These are phyloP conservation scores for Porogramme epimiltina DNA, from an alignment of 1,284 basidiomycete genomes.

Conservation along the genomic window DNA sequence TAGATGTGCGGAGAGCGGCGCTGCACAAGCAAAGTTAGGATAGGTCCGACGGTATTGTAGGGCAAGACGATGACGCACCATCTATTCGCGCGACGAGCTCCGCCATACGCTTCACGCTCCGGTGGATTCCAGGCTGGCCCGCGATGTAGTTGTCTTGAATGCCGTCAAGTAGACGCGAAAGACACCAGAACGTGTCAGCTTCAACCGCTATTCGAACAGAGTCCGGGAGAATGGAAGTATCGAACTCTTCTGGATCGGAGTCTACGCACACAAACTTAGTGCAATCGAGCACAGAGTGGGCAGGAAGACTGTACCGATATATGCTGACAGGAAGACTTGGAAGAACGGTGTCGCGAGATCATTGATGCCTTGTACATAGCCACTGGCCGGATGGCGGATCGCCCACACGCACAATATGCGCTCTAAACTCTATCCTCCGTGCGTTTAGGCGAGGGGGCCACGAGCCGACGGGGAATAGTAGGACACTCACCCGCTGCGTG, in stretches of 20 bases:
- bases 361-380: conserved; percentile 98
- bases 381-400: conserved; percentile 93
- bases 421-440: conserved; percentile 73
- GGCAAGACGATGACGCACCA: conserved; percentile 46
- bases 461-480: not conserved
- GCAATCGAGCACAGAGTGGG: not conserved
- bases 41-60: no score
- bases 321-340: conserved; percentile 89
- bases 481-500: conserved; percentile 75
- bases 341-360: conserved; percentile 96
- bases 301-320: conserved; percentile 66
- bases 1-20: conserved; percentile 81
- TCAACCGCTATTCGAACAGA: conserved; percentile 82
- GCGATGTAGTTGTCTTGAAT: conserved; percentile 98
- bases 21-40: conserved; percentile 38
- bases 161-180: conserved; percentile 90
- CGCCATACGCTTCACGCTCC: conserved; percentile 90
- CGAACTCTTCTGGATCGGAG: conserved; percentile 85
- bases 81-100: conserved; percentile 92
- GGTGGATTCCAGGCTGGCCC: conserved; percentile 92
- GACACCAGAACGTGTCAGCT: conserved; percentile 96
- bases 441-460: no score
- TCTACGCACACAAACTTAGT: conserved; percentile 43
- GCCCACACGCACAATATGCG: conserved; percentile 97
- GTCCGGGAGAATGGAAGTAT: conserved; percentile 74